phyloP scores from a whole-genome alignment of 2,329 filamentous ascomycete species.

The Metarhizium sp. region DNA sequence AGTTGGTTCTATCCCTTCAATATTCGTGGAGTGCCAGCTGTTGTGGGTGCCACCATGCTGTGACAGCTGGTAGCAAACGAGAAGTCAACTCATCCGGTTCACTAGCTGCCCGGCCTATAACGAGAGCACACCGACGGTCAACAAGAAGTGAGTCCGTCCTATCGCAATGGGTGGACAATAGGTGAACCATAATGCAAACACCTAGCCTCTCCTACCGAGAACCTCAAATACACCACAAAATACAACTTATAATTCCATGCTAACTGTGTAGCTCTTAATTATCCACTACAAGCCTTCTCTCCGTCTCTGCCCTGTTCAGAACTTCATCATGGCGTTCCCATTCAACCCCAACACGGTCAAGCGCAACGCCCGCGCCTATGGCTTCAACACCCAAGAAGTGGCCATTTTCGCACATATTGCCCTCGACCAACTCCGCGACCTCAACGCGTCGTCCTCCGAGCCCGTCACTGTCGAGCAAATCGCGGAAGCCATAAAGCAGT shows the following conservation, averaged over 20 bases:
- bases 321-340: conserved; percentile 1
- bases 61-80: neutral
- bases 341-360: conserved; percentile 11
- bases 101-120: neutral
- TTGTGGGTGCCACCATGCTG: neutral
- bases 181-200: neutral
- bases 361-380: conserved; percentile 10
- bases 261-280: neutral
- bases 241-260: neutral
- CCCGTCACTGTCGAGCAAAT: conserved; percentile 11
- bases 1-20: neutral
- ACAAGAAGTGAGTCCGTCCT: neutral
- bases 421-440: conserved; percentile 11
- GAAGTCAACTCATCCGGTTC: neutral
- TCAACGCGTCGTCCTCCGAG: conserved; percentile 5
- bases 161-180: neutral
- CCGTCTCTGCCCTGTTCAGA: neutral
- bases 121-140: neutral
- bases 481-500: conserved; percentile 12
- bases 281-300: neutral
- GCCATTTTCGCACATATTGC: conserved; percentile 13
- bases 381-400: conserved; percentile 12
- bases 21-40: neutral
- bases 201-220: neutral
- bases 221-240: neutral